These are phyloP conservation scores for Rhodotorula sp. DNA, from an alignment of 1,284 basidiomycete species.

Conservation along the genomic window DNA sequence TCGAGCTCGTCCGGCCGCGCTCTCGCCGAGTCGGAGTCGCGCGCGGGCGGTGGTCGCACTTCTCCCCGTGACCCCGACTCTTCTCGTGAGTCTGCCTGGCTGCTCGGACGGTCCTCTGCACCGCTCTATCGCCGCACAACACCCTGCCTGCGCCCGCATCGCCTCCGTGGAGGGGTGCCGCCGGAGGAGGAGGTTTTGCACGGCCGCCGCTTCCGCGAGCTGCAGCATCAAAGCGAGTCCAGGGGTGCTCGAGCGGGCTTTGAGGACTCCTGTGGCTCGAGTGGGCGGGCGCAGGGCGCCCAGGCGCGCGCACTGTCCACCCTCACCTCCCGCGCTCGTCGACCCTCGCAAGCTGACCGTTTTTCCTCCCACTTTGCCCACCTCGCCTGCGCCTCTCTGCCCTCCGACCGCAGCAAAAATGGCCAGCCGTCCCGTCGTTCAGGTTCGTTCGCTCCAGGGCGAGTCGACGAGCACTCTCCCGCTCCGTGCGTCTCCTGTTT, in stretches of 20 bases:
- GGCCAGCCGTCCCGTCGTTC: slow-evolving; percentile 45
- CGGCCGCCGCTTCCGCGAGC: not conserved
- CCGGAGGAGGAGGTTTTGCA: not conserved
- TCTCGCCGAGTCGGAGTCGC: not conserved
- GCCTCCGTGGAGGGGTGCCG: not conserved
- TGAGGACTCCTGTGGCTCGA: too few relatives aligned
- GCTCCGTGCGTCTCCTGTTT: slow-evolving; percentile 30
- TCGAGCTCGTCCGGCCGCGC: not conserved
- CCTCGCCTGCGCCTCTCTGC: not conserved
- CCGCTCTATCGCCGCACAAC: not conserved
- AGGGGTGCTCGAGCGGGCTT: not conserved
- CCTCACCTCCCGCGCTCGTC: too few relatives aligned
- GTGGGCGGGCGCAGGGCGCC: too few relatives aligned
- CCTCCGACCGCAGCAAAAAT: slow-evolving; percentile 25
- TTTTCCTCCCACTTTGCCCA: not conserved
- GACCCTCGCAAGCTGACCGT: too few relatives aligned
- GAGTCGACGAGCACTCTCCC: slow-evolving; percentile 41
- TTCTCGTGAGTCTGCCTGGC: not conserved
- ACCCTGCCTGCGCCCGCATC: not conserved
- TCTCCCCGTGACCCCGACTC: slow-evolving; percentile 5
- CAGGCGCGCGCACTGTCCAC: too few relatives aligned
- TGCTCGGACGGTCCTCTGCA: not conserved
- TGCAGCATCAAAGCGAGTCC: too few relatives aligned
- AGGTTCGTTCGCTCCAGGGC: slow-evolving; percentile 43
- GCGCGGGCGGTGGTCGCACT: not conserved